phyloP scores from a whole-genome alignment of 495 filamentous ascomycete genomes.

The Chaetomium cochliodes region DNA sequence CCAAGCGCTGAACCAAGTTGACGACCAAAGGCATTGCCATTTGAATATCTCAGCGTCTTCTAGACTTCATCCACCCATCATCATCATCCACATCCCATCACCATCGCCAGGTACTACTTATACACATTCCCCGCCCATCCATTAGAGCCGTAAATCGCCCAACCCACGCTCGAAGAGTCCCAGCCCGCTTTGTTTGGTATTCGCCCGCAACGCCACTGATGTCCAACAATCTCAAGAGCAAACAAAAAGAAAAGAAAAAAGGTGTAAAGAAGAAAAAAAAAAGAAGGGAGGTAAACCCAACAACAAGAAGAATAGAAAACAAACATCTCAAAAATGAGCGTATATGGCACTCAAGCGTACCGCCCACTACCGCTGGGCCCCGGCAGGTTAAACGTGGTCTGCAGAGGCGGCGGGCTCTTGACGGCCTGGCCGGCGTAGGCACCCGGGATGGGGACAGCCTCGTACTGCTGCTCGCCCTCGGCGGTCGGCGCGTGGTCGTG shows the following conservation, averaged over 20 bases:
- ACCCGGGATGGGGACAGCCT: conserved; percentile 64
- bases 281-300: conserved; percentile 19
- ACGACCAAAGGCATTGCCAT: conserved; percentile 10
- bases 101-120: neutral
- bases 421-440: conserved; percentile 54
- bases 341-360: conserved; percentile 26
- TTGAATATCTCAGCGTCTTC: conserved; percentile 3
- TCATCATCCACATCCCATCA: neutral
- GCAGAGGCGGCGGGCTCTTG: conserved; percentile 44
- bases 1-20: neutral
- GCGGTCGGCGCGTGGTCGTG: conserved; percentile 53
- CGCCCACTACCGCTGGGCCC: neutral
- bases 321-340: conserved; percentile 17
- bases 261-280: conserved; percentile 16
- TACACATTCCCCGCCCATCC: conserved; percentile 8
- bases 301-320: conserved; percentile 26
- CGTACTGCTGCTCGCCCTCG: conserved; percentile 65
- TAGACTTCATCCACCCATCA: conserved; percentile 13
- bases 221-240: neutral
- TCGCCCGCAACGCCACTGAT: conserved; percentile 17
- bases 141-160: conserved; percentile 5
- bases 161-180: neutral
- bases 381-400: conserved; percentile 40
- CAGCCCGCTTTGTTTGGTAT: conserved; percentile 17
- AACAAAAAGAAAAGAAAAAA: conserved; percentile 27